Evolutionary conservation across 2,329 filamentous ascomycete genomes (phyloP).

Genomic region (Colletotrichum sp.): DNA sequence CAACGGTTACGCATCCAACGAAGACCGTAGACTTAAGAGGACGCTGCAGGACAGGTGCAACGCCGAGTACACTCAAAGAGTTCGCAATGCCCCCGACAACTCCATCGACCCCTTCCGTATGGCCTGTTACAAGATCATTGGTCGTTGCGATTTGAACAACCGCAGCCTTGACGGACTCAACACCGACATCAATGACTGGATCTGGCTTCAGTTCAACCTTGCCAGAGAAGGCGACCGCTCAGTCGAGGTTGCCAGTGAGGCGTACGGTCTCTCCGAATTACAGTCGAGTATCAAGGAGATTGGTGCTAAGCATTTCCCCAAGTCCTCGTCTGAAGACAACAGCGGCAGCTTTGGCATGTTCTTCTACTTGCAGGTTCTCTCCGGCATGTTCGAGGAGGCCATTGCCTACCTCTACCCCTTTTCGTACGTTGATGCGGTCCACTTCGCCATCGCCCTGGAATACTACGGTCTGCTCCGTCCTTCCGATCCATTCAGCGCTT

Average conservation of each 20-base stretch:
- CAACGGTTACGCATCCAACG: constrained; percentile 78
- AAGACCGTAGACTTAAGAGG: constrained; percentile 77
- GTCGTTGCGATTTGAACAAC: constrained; percentile 73
- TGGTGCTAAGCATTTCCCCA: constrained; percentile 88
- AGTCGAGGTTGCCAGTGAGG: constrained; percentile 69
- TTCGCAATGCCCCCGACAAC: constrained; percentile 83
- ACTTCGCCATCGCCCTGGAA: constrained; percentile 88
- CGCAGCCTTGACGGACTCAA: constrained; percentile 68
- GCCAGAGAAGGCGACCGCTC: constrained; percentile 69
- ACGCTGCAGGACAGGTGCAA: constrained; percentile 87
- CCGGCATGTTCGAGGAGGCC: constrained; percentile 93
- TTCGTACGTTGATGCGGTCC: constrained; percentile 90
- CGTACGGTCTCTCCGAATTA: constrained; percentile 70
- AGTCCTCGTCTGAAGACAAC: constrained; percentile 76
- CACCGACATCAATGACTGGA: constrained; percentile 72
- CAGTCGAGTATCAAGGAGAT: constrained; percentile 86
- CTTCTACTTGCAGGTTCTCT: constrained; percentile 90
- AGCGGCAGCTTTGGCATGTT: constrained; percentile 85
- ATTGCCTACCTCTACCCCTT: constrained; percentile 90
- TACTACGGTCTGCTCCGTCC: constrained; percentile 91
- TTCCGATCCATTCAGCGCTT: constrained; percentile 76
- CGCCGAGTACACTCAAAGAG: constrained; percentile 86
- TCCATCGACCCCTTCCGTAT: constrained; percentile 93
- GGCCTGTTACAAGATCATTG: constrained; percentile 98
- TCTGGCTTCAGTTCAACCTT: constrained; percentile 75